Evolutionary conservation across 192 early-diverging fungal genomes (phyloP).

Genomic region (Podochytrium sp.): DNA sequence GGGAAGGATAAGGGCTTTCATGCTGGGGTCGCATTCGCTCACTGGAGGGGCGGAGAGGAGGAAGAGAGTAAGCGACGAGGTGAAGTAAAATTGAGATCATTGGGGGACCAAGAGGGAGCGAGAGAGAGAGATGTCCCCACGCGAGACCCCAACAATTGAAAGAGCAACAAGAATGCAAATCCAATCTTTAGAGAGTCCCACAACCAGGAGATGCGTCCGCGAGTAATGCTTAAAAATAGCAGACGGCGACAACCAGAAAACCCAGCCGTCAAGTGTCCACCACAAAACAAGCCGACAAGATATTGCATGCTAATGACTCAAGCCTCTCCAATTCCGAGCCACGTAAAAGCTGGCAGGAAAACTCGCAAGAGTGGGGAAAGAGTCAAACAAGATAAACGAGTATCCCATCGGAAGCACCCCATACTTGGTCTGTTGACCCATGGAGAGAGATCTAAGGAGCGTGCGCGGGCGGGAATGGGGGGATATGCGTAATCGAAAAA

Average conservation of each 20-base stretch:
- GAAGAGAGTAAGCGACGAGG: neutral
- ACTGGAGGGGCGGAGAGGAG: slow-evolving; percentile 42
- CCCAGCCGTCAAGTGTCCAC: too few relatives aligned
- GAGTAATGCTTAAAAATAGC: too few relatives aligned
- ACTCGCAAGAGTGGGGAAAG: slow-evolving; percentile 2
- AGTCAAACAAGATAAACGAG: slow-evolving; percentile 8
- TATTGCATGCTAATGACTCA: slow-evolving; percentile 68
- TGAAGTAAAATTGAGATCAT: too few relatives aligned
- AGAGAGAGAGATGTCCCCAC: too few relatives aligned
- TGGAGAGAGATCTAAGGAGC: slow-evolving; percentile 67
- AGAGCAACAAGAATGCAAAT: too few relatives aligned
- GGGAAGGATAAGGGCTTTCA: slow-evolving; percentile 93
- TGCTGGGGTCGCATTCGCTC: slow-evolving; percentile 95
- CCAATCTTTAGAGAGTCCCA: too few relatives aligned
- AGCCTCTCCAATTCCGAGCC: slow-evolving; percentile 52
- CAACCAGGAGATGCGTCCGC: too few relatives aligned
- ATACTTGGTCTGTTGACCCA: slow-evolving; percentile 29
- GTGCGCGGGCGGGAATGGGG: slow-evolving; percentile 34
- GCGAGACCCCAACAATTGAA: too few relatives aligned
- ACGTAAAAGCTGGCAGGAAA: slow-evolving; percentile 38
- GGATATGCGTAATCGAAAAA: too few relatives aligned
- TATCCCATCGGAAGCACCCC: neutral
- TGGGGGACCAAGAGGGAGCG: too few relatives aligned
- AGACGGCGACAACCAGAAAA: too few relatives aligned
- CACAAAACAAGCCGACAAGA: slow-evolving; percentile 7